Evolutionary conservation across 106 monocot species (phyloP).

Genomic region (Phalaenopsis aphrodite): DNA sequence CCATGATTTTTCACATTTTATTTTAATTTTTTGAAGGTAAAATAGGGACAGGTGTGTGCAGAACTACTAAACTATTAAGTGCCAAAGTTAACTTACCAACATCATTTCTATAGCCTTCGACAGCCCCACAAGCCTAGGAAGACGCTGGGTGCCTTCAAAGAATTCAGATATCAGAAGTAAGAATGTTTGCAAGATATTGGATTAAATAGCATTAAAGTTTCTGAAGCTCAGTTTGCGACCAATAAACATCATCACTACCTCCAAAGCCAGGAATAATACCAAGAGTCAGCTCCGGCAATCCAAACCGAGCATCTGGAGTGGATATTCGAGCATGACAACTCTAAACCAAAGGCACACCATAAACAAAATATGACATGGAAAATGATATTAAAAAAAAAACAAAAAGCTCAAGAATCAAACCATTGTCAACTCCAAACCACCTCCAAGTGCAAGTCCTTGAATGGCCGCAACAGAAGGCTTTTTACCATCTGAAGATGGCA

Average conservation of each 20-base stretch:
- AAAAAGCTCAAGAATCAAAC: slow-evolving; percentile 24
- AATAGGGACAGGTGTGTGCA: background rate
- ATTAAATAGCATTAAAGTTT: background rate
- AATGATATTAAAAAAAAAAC: background rate
- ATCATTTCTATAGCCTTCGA: slow-evolving; percentile 80
- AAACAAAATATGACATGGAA: background rate
- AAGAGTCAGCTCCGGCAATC: slow-evolving; percentile 80
- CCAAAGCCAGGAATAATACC: slow-evolving; percentile 92
- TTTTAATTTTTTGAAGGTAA: background rate
- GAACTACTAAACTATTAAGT: background rate
- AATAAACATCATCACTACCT: slow-evolving; percentile 32
- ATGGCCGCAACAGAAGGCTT: slow-evolving; percentile 95
- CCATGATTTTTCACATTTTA: background rate
- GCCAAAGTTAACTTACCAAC: slow-evolving; percentile 43
- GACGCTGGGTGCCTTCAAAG: slow-evolving; percentile 70
- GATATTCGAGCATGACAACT: slow-evolving; percentile 84
- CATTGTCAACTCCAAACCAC: slow-evolving; percentile 79
- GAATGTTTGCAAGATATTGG: background rate
- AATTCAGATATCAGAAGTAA: background rate
- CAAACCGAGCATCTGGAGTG: slow-evolving; percentile 72
- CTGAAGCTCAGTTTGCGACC: background rate
- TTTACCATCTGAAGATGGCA: slow-evolving; percentile 43
- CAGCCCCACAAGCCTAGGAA: slow-evolving; percentile 81
- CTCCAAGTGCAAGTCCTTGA: slow-evolving; percentile 83
- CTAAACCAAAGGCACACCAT: slow-evolving; percentile 21